Conservation (phyloP, 2,329 filamentous ascomycete genomes). For the Bimuria novae-zelandiae region DNA sequence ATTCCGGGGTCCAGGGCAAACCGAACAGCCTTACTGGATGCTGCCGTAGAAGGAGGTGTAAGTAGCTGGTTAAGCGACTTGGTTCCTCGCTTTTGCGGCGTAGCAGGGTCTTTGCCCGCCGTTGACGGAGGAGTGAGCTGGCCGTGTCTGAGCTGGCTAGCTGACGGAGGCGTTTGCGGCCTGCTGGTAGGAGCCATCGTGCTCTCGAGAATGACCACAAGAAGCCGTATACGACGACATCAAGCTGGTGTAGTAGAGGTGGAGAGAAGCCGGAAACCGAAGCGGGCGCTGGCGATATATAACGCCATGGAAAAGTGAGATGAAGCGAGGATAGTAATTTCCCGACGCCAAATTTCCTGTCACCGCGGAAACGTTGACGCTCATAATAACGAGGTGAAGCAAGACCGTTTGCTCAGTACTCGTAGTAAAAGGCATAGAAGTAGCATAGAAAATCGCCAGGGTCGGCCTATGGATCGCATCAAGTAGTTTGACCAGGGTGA, state of each 20-base stretch:
- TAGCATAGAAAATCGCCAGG: not conserved
- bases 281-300: not conserved
- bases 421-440: not conserved
- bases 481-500: too few relatives aligned
- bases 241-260: not conserved
- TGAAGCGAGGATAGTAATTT: constrained; percentile 8
- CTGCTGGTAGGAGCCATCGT: constrained; percentile 11
- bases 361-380: not conserved
- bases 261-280: not conserved
- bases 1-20: constrained; percentile 8
- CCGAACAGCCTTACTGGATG: constrained; percentile 10
- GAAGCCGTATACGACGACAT: too few relatives aligned
- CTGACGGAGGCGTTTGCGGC: constrained; percentile 16
- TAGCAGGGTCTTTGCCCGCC: not conserved
- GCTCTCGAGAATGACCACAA: too few relatives aligned
- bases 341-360: not conserved
- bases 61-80: constrained; percentile 6
- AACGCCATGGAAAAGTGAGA: constrained; percentile 10
- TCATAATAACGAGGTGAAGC: constrained; percentile 14
- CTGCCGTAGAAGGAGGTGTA: constrained; percentile 29
- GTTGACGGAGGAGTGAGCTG: not conserved
- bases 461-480: not conserved
- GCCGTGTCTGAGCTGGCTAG: not conserved
- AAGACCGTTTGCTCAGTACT: not conserved
- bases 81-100: not conserved